Base-by-base conservation (phyloP, 176 grass and related monocot species). In the Eleusine coracana region DNA sequence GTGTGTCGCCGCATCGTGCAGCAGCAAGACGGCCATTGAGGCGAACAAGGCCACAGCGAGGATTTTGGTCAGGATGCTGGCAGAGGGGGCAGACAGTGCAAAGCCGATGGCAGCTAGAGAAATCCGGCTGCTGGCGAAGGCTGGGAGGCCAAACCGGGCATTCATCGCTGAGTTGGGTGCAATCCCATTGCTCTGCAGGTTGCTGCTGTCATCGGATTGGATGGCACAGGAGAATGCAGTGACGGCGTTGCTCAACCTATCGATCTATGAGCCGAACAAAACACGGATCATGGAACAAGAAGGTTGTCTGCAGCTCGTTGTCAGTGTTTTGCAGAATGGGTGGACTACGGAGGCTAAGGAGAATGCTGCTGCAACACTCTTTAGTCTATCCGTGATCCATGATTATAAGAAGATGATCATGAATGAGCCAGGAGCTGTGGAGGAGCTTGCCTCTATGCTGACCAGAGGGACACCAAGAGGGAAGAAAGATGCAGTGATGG, bases 401-500 rank as follows among this genome's bases (percentile, higher is more conserved):
- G 91, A 96, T 25, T 96, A 94, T 88, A 99, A 99, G 86, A 93
- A 91, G 67, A 87, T 66, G 88, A 99, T 99, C 58, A 81, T 93
- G n/a, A 87, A 86, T 63, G 89, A 99, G 66, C 77, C 89, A n/a
- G 89, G 87, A 46, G 96, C 85, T 4, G 87, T 99, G 38, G 85
- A 93, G 82, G 86, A 90, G 76, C 77, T 99, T 56, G 89, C 93
- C 21, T 49, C 29, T 70, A 83, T 99, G 88, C 79, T 99, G 80
- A 99, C 73, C 55, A 89, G 90, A 50, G 96, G 92, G 39, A 95
- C 90, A 6, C 10, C 86, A 6, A 98, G 96, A 83, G 96, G 96
- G 28, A 93, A 83, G 88, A 98, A 98, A 73, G 96, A 98, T 74
- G 96, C 96, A 28, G 96, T 98, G 41, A 98, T 98, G 96, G 96